phyloP scores from a whole-genome alignment of 257 asterid species.

The Haberlea rhodopensis region DNA sequence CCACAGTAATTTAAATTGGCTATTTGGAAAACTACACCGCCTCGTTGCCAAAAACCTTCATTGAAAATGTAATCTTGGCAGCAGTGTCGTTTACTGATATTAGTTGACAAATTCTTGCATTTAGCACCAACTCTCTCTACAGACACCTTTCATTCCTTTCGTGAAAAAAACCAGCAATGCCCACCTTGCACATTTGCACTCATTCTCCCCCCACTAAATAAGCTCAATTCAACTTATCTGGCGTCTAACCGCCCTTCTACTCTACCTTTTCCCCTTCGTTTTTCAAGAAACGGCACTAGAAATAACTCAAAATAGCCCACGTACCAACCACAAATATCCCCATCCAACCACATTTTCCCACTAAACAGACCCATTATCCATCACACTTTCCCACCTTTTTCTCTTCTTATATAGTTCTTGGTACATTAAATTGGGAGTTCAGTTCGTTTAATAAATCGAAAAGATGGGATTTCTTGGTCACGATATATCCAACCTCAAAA shows the following conservation, averaged over 20 bases:
- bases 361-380: neutral
- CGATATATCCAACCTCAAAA: conserved; percentile 41
- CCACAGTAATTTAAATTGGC: too few relatives aligned
- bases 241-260: conserved; percentile 9
- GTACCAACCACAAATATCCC: neutral
- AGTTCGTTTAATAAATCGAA: neutral
- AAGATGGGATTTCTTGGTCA: conserved; percentile 44
- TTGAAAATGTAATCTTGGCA: too few relatives aligned
- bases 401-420: neutral
- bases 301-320: neutral
- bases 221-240: conserved; percentile 5
- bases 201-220: conserved; percentile 34
- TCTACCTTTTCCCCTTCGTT: neutral
- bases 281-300: neutral
- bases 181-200: too few relatives aligned
- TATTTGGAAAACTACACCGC: too few relatives aligned
- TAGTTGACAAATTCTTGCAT: neutral
- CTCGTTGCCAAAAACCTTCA: too few relatives aligned
- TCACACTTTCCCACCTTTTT: neutral
- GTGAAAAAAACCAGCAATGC: conserved; percentile 30
- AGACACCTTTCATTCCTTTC: conserved; percentile 30
- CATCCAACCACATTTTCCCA: conserved; percentile 1
- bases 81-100: too few relatives aligned
- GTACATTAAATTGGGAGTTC: neutral
- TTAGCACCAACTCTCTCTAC: conserved; percentile 17